Base-by-base conservation (phyloP, 345 rosid species). In the Syzygium aqueum region DNA sequence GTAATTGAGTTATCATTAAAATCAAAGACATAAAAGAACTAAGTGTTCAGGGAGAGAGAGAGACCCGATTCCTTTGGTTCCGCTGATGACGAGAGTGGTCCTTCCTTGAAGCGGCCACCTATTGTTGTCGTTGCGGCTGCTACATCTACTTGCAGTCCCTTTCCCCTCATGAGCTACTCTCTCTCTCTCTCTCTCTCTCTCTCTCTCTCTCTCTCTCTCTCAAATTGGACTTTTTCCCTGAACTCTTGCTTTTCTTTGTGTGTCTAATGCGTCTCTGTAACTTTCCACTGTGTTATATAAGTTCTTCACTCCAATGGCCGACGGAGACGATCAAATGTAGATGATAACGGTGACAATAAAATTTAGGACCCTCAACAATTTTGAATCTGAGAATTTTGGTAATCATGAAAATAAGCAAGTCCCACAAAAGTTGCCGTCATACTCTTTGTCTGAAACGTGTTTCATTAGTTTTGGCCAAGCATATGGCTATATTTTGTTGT, bases 1-100 rank as follows among this genome's bases (percentile, higher is more conserved):
- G 14, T 56, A 22, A 27, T 23, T 56, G 61, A 56, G 3, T 57
- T 57, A 25, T 57, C 27, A 57, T 57, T 57, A 0, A 25, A 59
- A 59, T 27, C 6, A 59, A 59, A 14, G 5, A 15, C n/a, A 11
- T 27, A 27, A 27, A 59, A 59, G 16, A 59, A 59, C 3, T 3
- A 11, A 27, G 15, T 59, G 30, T 59, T 59, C 16, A 25, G 28
- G 11, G 16, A 57, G 59, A 53, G 59, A 57, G 63, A 85, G 22
- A 30, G 59, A 93, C 94, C 93, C 93, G n/a, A 89, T 88, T 87
- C 93, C 92, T 28, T 59, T 87, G 86, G 91, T 86, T 80, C 91
- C 93, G 43, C 94, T 91, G 13, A 93, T 91, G 14, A 93, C 94
- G 51, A 91, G 91, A 86, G 92, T 91, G 12, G 92, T 90, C 92